These are phyloP conservation scores for Papilionanthe hybrid DNA, from an alignment of 116 monocot species.

Conservation along the genomic window DNA sequence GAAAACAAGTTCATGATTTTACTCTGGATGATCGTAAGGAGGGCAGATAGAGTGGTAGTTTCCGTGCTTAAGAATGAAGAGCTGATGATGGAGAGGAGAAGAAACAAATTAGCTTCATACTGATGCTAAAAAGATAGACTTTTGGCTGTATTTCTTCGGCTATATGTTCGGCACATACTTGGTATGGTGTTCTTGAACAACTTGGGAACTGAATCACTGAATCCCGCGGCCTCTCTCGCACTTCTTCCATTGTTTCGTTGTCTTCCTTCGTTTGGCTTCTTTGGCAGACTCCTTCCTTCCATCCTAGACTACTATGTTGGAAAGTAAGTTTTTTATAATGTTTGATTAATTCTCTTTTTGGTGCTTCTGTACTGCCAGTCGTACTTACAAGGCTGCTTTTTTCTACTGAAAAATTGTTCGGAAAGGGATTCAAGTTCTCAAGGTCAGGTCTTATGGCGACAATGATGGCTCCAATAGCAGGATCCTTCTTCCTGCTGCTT, in stretches of 20 bases:
- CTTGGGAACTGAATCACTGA: conserved; percentile 72
- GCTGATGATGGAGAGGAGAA: too few relatives aligned
- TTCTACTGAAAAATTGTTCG: conserved; percentile 1
- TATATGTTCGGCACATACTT: conserved; percentile 74
- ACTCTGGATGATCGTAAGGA: conserved; percentile 17
- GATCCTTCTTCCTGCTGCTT: conserved; percentile 56
- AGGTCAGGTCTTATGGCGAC: conserved; percentile 53
- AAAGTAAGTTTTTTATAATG: conserved; percentile 25
- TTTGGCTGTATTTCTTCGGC: conserved; percentile 73
- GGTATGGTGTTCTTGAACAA: conserved; percentile 84
- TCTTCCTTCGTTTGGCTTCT: conserved; percentile 82
- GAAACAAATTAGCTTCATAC: conserved; percentile 21
- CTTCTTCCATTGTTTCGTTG: conserved; percentile 47
- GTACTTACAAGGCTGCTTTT: not conserved
- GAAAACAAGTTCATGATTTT: conserved; percentile 42
- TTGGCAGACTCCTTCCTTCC: conserved; percentile 61
- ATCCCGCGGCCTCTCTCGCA: conserved; percentile 40
- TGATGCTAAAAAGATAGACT: conserved; percentile 41
- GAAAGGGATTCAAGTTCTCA: conserved; percentile 22
- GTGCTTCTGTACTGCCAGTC: too few relatives aligned
- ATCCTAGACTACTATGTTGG: conserved; percentile 39
- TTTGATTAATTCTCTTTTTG: too few relatives aligned
- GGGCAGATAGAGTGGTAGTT: conserved; percentile 7
- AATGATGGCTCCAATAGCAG: conserved; percentile 63
- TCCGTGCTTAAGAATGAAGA: too few relatives aligned